Evolutionary conservation across 805 yeast species (phyloP).

Genomic region (Komagataella phaffii): DNA sequence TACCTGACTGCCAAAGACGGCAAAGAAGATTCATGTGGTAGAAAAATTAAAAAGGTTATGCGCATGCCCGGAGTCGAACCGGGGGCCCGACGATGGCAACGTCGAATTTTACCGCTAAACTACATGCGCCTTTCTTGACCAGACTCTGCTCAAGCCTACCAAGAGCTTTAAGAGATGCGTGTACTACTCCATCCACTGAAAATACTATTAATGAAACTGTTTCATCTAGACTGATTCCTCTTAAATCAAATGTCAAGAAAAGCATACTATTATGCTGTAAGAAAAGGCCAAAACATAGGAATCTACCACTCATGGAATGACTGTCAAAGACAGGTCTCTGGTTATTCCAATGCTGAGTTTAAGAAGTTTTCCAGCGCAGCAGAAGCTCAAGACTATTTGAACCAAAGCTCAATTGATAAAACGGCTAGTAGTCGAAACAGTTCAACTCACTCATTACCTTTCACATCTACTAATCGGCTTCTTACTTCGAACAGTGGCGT

Average conservation of each 20-base stretch:
- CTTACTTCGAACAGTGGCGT: not conserved
- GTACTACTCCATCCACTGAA: not conserved
- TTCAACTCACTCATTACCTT: not conserved
- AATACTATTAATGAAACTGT: no score
- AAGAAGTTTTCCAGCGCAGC: conserved; percentile 35
- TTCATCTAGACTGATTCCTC: not conserved
- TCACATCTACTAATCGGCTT: not conserved
- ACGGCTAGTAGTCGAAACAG: not conserved
- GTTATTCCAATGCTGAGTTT: conserved; percentile 41
- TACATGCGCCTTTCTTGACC: not conserved
- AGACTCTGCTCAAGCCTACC: not conserved
- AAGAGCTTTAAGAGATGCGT: not conserved
- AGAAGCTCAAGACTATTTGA: conserved; percentile 36
- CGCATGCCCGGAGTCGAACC: conserved; percentile 4
- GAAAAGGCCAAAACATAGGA: conserved; percentile 39
- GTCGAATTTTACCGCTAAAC: conserved; percentile 1
- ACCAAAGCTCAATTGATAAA: conserved; percentile 1
- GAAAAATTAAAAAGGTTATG: not conserved
- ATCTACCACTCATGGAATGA: conserved; percentile 48
- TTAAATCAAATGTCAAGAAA: conserved; percentile 4
- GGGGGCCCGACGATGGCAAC: conserved; percentile 3
- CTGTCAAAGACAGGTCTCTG: conserved; percentile 36
- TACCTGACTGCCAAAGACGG: no score
- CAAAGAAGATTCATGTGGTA: no score
- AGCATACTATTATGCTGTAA: conserved; percentile 36